Evolutionary conservation across 192 early-diverging fungal species (phyloP).

Genomic region (Backusella liffmaniae): DNA sequence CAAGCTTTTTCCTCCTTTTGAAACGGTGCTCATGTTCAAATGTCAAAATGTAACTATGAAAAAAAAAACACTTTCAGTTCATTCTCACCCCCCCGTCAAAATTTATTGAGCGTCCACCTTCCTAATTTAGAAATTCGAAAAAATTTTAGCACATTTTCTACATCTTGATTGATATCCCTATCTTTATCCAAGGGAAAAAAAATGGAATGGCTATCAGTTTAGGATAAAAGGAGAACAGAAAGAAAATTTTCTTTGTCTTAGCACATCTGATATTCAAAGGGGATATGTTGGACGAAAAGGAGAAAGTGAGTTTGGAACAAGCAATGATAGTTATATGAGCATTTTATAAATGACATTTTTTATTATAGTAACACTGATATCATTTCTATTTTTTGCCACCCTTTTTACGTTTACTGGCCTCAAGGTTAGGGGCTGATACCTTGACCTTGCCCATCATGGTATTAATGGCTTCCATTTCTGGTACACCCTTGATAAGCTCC

Average conservation of each 20-base stretch:
- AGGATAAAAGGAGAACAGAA: too few species aligned
- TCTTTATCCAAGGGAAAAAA: too few species aligned
- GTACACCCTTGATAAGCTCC: conserved; percentile 79
- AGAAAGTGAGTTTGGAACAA: not conserved
- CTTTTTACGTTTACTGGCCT: conserved; percentile 62
- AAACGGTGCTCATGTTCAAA: conserved; percentile 9
- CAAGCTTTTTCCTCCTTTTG: conserved; percentile 15
- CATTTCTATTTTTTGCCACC: conserved; percentile 24
- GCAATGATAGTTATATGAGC: not conserved
- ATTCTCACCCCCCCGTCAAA: conserved; percentile 47
- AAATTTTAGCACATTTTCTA: not conserved
- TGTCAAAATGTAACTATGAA: not conserved
- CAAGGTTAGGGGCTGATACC: conserved; percentile 75
- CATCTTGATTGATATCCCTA: too few species aligned
- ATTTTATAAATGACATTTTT: not conserved
- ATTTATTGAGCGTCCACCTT: not conserved
- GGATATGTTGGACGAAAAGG: too few species aligned
- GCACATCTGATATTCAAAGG: not conserved
- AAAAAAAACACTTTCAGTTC: conserved; percentile 37
- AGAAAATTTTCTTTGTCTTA: too few species aligned
- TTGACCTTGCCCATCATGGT: conserved; percentile 90
- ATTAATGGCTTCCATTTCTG: conserved; percentile 79
- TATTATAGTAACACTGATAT: not conserved
- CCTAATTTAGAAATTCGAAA: not conserved
- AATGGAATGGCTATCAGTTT: too few species aligned